Conservation (phyloP, 23 red algal species). For the Gracilariopsis chorda region DNA sequence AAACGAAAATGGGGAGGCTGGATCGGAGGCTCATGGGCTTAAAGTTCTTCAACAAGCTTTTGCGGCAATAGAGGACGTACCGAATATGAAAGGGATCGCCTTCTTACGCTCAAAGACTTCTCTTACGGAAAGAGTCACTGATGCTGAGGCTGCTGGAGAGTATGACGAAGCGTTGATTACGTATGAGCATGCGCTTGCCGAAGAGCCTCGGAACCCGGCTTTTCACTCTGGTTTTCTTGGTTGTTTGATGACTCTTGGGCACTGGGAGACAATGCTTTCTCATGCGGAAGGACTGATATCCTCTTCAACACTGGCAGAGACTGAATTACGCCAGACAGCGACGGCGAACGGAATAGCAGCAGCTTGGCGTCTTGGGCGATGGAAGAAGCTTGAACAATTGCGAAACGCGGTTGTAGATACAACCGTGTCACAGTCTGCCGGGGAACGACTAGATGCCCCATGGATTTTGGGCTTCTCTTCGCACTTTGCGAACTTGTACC, state of each 20-base stretch:
- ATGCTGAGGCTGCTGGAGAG: conserved; percentile 69
- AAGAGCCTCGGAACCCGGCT: neutral
- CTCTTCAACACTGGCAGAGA: conserved; percentile 10
- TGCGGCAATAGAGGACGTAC: conserved; percentile 65
- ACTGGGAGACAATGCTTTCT: conserved; percentile 80
- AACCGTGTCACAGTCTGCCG: neutral
- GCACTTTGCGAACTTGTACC: conserved; percentile 36
- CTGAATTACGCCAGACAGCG: conserved; percentile 30
- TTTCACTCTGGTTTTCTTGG: conserved; percentile 63
- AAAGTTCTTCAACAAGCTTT: conserved; percentile 51
- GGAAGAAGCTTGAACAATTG: conserved; percentile 67
- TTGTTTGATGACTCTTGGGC: conserved; percentile 77
- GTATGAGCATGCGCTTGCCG: conserved; percentile 66
- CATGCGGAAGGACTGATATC: conserved; percentile 54
- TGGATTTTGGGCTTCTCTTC: conserved; percentile 36
- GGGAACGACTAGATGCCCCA: neutral
- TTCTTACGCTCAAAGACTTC: conserved; percentile 23
- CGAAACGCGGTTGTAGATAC: neutral
- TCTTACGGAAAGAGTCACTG: conserved; percentile 55
- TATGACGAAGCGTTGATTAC: conserved; percentile 65
- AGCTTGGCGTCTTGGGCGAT: conserved; percentile 82
- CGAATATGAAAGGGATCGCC: conserved; percentile 66
- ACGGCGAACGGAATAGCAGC: conserved; percentile 72
- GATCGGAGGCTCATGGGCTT: conserved; percentile 29
- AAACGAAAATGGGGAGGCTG: neutral